Evolutionary conservation across 1,284 basidiomycete genomes (phyloP), one percentile per base, ranked within the genome.

Genomic region (Xerocomus cyaneibrunnescens): DNA sequence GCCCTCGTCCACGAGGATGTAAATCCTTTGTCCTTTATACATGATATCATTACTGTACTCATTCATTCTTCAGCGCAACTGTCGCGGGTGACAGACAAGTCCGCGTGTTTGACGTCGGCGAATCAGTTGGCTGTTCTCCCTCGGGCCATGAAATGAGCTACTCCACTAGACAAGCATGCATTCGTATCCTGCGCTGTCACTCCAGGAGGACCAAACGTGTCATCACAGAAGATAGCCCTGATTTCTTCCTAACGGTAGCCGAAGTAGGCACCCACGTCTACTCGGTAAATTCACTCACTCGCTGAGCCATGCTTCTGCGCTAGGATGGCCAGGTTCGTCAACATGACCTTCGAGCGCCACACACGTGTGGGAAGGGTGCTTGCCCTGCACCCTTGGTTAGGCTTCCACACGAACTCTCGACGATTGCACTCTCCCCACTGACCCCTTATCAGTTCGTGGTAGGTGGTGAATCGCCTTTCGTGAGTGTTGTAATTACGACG

Each of bases 21-120:
- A 61, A 70, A 77, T 70, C 22, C 27, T 39, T 39, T 47, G 45
- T 48, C 36, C 32, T 45, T 23, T 21, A 7, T 16, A 14, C 37
- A 5, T 30, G 19, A 27, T n/a, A 28, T 28, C 21, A 7, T 17
- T 25, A 6, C 9, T 16, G 41, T 56, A 39, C 57, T 56, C 48
- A 61, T 41, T 14, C 56, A 44, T 52, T 41, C 35, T 38, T 28
- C 47, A 89, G 86, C 50, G 88, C 79, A 5, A 87, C 86, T 30
- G 89, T 86, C 28, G 87, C 93, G n/a, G 84, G 86, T 8, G 92
- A 95, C 67, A 72, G 72, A 10, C 81, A 92, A 67, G 83, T 96
- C 32, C 80, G 93, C 25, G 83, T 97, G 3, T 92, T 90, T 60
- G 93, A 95, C 64, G 72, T 91, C 9, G 81, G 80, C 45, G 73